Conservation (phyloP, 345 rosid genomes). For the Microcos paniculata region DNA sequence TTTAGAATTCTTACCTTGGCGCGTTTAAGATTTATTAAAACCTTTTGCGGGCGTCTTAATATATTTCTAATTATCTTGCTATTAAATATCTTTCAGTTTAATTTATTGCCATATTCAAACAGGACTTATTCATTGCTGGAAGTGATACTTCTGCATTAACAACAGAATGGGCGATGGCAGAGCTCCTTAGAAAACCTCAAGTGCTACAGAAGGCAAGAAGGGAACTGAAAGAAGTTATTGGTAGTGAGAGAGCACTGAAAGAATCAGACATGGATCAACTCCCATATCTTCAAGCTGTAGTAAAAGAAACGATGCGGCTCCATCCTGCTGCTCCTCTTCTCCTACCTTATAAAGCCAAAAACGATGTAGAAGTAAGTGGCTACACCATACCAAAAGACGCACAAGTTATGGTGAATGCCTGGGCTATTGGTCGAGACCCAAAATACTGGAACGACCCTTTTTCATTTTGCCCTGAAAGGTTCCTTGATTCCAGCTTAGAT, state of each 20-base stretch:
- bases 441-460: slow-evolving; percentile 11
- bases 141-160: slow-evolving; percentile 27
- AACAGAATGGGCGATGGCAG: slow-evolving; percentile 29
- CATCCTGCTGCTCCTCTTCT: slow-evolving; percentile 24
- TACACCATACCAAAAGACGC: slow-evolving; percentile 18
- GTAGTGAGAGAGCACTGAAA: slow-evolving; percentile 1
- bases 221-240: slow-evolving; percentile 10
- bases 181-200: slow-evolving; percentile 14
- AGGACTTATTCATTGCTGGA: slow-evolving; percentile 25
- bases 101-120: not conserved
- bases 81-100: too few relatives aligned
- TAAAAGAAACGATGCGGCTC: slow-evolving; percentile 20
- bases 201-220: not conserved
- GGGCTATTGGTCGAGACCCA: slow-evolving; percentile 27
- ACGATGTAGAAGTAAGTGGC: slow-evolving; percentile 5
- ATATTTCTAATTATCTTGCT: too few relatives aligned
- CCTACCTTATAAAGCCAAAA: slow-evolving; percentile 20
- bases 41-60: too few relatives aligned
- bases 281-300: slow-evolving; percentile 17
- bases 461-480: slow-evolving; percentile 12
- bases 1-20: too few relatives aligned
- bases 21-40: too few relatives aligned
- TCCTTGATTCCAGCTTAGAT: slow-evolving; percentile 1
- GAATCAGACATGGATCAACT: slow-evolving; percentile 17
- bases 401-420: slow-evolving; percentile 21